phyloP scores from a whole-genome alignment of 768 basidiomycete species.

The Suillus occidentalis region DNA sequence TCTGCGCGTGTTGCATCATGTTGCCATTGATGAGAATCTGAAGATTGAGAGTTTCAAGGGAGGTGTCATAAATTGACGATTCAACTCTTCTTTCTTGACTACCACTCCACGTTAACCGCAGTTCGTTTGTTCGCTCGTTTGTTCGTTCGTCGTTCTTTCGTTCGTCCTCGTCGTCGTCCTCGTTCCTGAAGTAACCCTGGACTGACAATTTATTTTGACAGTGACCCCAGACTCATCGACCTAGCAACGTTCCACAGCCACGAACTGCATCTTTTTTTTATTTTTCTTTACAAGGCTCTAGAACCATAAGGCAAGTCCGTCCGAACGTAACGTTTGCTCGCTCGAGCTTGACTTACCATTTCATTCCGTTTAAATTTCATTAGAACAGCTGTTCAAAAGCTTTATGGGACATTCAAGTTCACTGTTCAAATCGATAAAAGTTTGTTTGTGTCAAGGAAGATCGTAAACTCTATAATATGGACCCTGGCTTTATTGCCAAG shows the following conservation, averaged over 20 bases:
- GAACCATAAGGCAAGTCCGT: neutral
- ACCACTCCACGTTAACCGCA: neutral
- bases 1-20: slow-evolving; percentile 3
- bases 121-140: neutral
- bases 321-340: neutral
- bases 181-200: neutral
- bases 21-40: neutral
- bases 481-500: slow-evolving; percentile 32
- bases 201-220: slow-evolving; percentile 2
- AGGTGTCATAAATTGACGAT: neutral
- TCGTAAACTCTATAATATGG: slow-evolving; percentile 15
- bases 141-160: neutral
- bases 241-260: slow-evolving; percentile 6
- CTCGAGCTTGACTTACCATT: neutral
- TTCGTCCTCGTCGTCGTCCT: neutral
- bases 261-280: neutral
- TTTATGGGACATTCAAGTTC: slow-evolving; percentile 1
- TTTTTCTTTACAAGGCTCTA: neutral
- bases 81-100: neutral
- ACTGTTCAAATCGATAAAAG: neutral
- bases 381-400: neutral
- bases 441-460: slow-evolving; percentile 3
- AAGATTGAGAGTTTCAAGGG: neutral
- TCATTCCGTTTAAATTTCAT: neutral
- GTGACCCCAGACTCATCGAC: slow-evolving; percentile 2